Evolutionary conservation across 2,329 filamentous ascomycete genomes (phyloP), one percentile per base, ranked within the genome.

Genomic region (Colletotrichum sojae): DNA sequence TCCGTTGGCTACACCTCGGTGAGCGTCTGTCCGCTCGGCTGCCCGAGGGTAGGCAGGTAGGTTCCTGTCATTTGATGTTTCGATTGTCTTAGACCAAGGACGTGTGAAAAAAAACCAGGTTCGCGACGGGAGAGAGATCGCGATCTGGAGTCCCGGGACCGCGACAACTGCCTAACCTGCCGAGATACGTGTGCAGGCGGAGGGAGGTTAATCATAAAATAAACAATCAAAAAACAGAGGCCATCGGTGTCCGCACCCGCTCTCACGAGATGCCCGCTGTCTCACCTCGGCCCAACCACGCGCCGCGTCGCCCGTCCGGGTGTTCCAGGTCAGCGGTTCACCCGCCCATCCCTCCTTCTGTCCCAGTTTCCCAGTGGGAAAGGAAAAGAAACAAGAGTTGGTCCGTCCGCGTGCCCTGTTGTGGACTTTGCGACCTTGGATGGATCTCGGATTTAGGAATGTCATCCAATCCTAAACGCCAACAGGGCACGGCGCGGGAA

Each of bases 301-400:
- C 51, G 43, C 40, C 31, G 31, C 31, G 56, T 25, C 22, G 13
- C 25, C 54, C 25, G 31, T 57, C 25, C 46, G 54, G n/a, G 22
- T 36, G 39, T 36, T 61, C 13, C 49, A 45, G 31, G n/a, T 18
- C 57, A 27, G 36, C 51, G 63, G 48, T 64, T 64, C 45, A 10
- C 8, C 31, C 6, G 6, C 39, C 27, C 39, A 5, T 13, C 36
- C 18, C 43, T 13, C 27, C 15, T 31, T 9, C 15, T 12, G 3
- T 31, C 27, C 27, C 9, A 9, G 6, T 10, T 2, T 31, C 31
- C 31, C 31, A 36, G 31, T 9, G 31, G 31, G 10, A 13, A n/a
- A 48, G 15, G 16, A 27, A 12, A 48, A 31, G 25, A 58, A 66
- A 55, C 66, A 69, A 69, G 66, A 48, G 55, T 66, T 66, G 62